phyloP scores from a whole-genome alignment of 1,284 basidiomycete genomes.

The Ceratobasidium papillatum region DNA sequence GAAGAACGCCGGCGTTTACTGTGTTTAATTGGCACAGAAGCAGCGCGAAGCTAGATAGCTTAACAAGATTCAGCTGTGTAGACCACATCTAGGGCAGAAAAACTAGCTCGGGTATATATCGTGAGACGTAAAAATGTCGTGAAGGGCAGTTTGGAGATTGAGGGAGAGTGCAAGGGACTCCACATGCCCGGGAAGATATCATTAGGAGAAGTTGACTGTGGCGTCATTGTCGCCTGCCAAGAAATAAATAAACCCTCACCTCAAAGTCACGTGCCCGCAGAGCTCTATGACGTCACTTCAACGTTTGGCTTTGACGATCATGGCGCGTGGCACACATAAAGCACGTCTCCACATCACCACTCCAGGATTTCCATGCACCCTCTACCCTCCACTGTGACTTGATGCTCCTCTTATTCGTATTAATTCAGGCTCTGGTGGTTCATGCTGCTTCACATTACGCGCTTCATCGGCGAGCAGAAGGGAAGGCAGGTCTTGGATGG shows the following conservation, averaged over 20 bases:
- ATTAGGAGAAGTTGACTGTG: background rate
- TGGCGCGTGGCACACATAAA: background rate
- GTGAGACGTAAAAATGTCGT: background rate
- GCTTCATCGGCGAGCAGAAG: background rate
- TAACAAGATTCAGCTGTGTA: background rate
- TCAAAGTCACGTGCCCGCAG: background rate
- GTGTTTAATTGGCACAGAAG: background rate
- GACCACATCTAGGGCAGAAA: background rate
- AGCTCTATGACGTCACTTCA: background rate
- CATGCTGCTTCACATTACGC: background rate
- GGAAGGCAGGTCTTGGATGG: conserved; percentile 30
- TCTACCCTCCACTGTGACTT: background rate
- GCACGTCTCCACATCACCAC: background rate
- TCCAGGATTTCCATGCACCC: background rate
- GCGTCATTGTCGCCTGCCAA: conserved; percentile 1
- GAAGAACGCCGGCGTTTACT: background rate
- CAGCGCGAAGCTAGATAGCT: background rate
- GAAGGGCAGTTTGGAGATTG: background rate
- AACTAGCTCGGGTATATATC: background rate
- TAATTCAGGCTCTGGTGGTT: background rate
- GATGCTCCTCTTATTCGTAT: background rate
- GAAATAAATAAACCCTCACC: background rate
- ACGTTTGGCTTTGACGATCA: background rate
- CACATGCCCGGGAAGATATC: background rate
- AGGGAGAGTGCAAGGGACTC: background rate